Evolutionary conservation across 305 asterid genomes (phyloP).

Genomic region (Solanum hybrid): DNA sequence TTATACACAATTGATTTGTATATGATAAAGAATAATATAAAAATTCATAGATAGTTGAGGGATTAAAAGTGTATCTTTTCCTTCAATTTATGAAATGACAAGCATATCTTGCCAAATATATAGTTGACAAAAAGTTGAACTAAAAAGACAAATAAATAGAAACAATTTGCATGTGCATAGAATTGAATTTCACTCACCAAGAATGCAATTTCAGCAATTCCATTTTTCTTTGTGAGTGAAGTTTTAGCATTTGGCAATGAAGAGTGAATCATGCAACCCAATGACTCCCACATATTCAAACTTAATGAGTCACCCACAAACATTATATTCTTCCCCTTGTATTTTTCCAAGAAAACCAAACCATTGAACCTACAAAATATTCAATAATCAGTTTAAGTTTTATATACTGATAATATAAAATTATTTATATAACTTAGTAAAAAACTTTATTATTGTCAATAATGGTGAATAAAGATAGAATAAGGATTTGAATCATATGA

Average conservation of each 20-base stretch:
- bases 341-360: slow-evolving; percentile 59
- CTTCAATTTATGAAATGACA: neutral
- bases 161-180: neutral
- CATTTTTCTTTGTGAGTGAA: slow-evolving; percentile 28
- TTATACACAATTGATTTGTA: neutral
- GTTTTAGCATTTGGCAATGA: slow-evolving; percentile 45
- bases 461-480: neutral
- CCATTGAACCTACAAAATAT: slow-evolving; percentile 58
- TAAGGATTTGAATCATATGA: neutral
- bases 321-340: slow-evolving; percentile 83
- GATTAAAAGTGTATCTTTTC: neutral
- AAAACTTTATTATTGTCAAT: neutral
- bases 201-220: slow-evolving; percentile 42
- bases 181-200: slow-evolving; percentile 30
- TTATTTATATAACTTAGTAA: neutral
- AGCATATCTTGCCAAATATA: neutral
- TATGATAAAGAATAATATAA: neutral
- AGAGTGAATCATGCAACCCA: slow-evolving; percentile 83
- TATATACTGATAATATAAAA: neutral
- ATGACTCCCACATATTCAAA: slow-evolving; percentile 88
- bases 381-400: neutral
- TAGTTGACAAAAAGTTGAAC: neutral
- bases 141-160: neutral
- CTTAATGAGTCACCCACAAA: slow-evolving; percentile 95
- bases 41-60: neutral